Conservation (phyloP, 2,329 filamentous ascomycete genomes). For the Sporothrix protearum region DNA sequence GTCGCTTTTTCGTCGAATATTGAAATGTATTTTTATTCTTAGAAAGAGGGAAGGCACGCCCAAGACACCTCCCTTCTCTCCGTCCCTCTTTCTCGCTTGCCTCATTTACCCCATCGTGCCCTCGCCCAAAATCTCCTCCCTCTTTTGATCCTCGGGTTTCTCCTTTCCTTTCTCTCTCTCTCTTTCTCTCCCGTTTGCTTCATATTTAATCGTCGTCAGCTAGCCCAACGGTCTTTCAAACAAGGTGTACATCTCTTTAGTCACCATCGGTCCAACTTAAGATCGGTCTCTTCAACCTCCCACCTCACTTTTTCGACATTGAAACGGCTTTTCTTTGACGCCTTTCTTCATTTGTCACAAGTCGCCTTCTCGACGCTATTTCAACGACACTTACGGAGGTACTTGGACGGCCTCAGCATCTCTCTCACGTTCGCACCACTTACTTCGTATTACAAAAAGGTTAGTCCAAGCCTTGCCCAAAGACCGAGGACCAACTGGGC, state of each 20-base stretch:
- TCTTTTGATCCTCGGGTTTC: neutral
- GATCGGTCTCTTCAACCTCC: no score
- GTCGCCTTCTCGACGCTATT: neutral
- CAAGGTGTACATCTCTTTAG: neutral
- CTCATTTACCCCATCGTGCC: neutral
- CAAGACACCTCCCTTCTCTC: neutral
- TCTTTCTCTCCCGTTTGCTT: neutral
- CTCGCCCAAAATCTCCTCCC: neutral
- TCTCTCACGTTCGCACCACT: neutral
- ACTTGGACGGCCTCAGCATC: neutral
- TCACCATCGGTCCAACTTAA: neutral
- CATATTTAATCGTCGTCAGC: neutral
- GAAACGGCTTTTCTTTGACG: neutral
- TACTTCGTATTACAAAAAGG: neutral
- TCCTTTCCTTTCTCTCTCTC: neutral
- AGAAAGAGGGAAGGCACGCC: neutral
- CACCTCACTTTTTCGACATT: constrained; percentile 2
- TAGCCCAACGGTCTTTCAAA: neutral
- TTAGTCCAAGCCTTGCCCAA: neutral
- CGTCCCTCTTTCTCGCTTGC: neutral
- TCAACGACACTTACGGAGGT: neutral
- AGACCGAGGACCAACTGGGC: neutral
- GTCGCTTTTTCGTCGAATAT: neutral
- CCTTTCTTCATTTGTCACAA: neutral
- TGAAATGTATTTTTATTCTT: constrained; percentile 6